A percentile compares a stretch with the other conserved stretches of the same genome.
phyloP scores from a whole-genome alignment of 768 basidiomycete species.

The Crucibulum laeve region DNA sequence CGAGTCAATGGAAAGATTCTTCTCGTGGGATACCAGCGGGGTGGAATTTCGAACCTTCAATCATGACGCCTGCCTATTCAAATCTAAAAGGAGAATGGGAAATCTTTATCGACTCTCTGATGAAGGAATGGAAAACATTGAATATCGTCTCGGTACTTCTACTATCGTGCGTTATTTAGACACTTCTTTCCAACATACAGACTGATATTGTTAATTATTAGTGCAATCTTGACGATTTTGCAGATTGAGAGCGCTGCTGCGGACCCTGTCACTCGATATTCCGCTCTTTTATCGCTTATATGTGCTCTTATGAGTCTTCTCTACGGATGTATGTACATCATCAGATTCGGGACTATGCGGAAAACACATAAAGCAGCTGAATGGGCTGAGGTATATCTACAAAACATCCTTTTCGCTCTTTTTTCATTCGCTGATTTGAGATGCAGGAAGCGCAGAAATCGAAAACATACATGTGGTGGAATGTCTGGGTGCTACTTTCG shows the following conservation, averaged over 20 bases:
- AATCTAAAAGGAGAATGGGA: slow-evolving; percentile 22
- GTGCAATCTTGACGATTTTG: slow-evolving; percentile 52
- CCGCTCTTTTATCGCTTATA: slow-evolving; percentile 59
- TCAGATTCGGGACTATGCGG: too few relatives aligned
- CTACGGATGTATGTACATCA: slow-evolving; percentile 70
- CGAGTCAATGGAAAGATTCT: too few relatives aligned
- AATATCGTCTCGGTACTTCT: slow-evolving; percentile 29
- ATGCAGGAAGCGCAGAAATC: too few relatives aligned
- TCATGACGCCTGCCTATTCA: slow-evolving; percentile 10
- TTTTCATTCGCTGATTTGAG: too few relatives aligned
- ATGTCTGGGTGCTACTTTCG: too few relatives aligned
- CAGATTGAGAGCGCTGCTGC: too few relatives aligned
- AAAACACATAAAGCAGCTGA: too few relatives aligned
- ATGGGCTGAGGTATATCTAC: too few relatives aligned
- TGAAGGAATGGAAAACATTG: slow-evolving; percentile 31
- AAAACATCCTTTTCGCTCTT: too few relatives aligned
- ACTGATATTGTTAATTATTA: slow-evolving; percentile 15
- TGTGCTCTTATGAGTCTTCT: slow-evolving; percentile 68
- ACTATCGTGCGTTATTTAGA: slow-evolving; percentile 17
- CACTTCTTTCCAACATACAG: background rate
- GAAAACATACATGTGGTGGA: too few relatives aligned
- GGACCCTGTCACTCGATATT: slow-evolving; percentile 60
- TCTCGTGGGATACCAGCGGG: too few relatives aligned
- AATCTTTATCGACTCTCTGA: slow-evolving; percentile 21
- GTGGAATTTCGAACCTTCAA: slow-evolving; percentile 4